A percentile compares a stretch with the other conserved stretches of the same genome.
Conservation (phyloP, 768 basidiomycete genomes). For the Russula sp. region DNA sequence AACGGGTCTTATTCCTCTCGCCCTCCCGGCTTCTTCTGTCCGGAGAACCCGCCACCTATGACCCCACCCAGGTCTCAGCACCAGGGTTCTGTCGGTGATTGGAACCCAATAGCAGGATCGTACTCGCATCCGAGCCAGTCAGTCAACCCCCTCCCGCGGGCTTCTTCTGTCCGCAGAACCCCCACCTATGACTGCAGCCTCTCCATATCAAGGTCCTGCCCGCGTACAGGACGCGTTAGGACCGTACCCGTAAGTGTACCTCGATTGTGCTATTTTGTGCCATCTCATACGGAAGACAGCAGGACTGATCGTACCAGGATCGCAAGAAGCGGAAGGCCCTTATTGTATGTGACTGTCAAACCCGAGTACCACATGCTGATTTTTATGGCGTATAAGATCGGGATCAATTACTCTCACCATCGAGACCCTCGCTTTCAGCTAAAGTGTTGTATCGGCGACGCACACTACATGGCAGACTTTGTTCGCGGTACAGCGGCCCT, state of each 20-base stretch:
- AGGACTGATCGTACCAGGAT: background rate
- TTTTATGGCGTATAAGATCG: conserved; percentile 1
- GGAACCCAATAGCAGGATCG: too few species aligned
- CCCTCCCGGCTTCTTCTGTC: too few species aligned
- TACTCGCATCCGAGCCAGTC: too few species aligned
- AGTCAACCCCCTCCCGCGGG: too few species aligned
- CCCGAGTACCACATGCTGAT: background rate
- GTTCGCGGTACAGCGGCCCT: background rate
- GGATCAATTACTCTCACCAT: background rate
- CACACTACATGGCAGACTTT: background rate
- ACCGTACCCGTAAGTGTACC: background rate
- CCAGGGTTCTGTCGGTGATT: too few species aligned
- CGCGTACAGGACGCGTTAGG: background rate
- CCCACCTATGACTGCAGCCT: too few species aligned
- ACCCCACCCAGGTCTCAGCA: too few species aligned
- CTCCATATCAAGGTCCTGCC: background rate
- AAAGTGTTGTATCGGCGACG: background rate
- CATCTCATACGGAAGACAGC: background rate
- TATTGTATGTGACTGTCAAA: background rate
- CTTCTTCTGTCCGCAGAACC: too few species aligned
- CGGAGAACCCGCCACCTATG: background rate
- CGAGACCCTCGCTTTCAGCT: background rate
- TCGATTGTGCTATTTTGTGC: background rate
- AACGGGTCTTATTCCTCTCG: background rate
- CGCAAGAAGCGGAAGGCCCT: background rate